Conservation (phyloP, 306 rosid species). For the Citrullus colocynthis region DNA sequence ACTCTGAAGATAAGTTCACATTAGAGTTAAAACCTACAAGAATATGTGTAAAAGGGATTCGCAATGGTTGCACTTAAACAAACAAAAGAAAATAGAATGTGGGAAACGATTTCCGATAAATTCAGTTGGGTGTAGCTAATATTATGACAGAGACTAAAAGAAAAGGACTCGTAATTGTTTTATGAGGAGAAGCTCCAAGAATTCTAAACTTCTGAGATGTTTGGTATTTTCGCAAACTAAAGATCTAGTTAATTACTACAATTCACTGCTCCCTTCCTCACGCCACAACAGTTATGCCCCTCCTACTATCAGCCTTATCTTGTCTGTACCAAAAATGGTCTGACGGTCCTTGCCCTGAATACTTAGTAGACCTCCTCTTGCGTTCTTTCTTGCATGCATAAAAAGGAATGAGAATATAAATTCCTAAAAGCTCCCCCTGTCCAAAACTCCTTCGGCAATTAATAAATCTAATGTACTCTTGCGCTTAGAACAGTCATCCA, state of each 20-base stretch:
- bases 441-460: background rate
- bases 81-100: background rate
- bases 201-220: background rate
- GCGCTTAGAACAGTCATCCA: background rate
- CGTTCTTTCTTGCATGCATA: background rate
- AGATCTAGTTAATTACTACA: background rate
- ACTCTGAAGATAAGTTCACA: constrained; percentile 28
- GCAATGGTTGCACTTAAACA: background rate
- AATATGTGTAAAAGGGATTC: background rate
- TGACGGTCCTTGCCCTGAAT: too few relatives aligned
- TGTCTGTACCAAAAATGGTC: background rate
- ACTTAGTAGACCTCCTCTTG: background rate
- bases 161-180: background rate
- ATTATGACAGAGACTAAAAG: background rate
- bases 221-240: background rate
- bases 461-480: background rate
- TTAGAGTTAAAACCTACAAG: background rate
- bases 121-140: background rate
- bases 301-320: background rate
- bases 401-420: background rate
- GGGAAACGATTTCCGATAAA: background rate
- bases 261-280: background rate
- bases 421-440: background rate
- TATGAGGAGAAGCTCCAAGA: background rate
- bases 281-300: background rate